Evolutionary conservation across 2,329 filamentous ascomycete genomes (phyloP), one percentile per base, ranked within the genome.

Genomic region (Elsinoe perseae): DNA sequence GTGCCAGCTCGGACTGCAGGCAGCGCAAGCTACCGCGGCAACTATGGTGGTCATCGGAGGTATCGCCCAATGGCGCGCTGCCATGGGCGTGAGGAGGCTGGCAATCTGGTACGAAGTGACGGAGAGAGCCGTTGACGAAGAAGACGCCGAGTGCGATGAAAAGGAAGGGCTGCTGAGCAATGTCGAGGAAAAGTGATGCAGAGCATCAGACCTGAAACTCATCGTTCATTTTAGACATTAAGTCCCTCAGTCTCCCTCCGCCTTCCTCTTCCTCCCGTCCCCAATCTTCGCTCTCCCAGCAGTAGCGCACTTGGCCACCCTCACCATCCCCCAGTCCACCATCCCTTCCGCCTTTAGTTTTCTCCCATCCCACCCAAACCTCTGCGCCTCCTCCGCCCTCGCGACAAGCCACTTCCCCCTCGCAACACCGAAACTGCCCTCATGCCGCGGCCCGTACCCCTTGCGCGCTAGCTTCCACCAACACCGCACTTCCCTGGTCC

Each of bases 21-120:
- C 66, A 48, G 59, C 62, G 7, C 64, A 59, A 16, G 75, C 75
- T 7, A 72, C 69, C 4, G 67, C 18, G 4, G 18, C 12, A n/a
- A 25, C 32, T 18, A 14, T 52, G 28, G 20, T 60, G 12, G 70
- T 72, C 57, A 76, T 75, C 18, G 77, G 76, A 60, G 79, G 80
- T 0, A 91, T 90, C 0, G 89, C 58, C 14, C 58, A 60, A 16
- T 60, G 56, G 58, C 48, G 48, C 6, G 48, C 57, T 28, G 58
- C 56, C 0, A 38, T 60, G 54, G 42, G 46, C 16, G 40, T 60
- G 25, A 36, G 58, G 4, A 21, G 56, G n/a, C 56, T 58, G 21
- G 58, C 58, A 9, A 25, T 60, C 32, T 56, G 34, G 36, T 48
- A 58, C n/a, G 58, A 60, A 25, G 12, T 57, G 20, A 27, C 38